These are phyloP conservation scores for Cladosporium sp. DNA, from an alignment of 2,329 filamentous ascomycete species.

Conservation along the genomic window DNA sequence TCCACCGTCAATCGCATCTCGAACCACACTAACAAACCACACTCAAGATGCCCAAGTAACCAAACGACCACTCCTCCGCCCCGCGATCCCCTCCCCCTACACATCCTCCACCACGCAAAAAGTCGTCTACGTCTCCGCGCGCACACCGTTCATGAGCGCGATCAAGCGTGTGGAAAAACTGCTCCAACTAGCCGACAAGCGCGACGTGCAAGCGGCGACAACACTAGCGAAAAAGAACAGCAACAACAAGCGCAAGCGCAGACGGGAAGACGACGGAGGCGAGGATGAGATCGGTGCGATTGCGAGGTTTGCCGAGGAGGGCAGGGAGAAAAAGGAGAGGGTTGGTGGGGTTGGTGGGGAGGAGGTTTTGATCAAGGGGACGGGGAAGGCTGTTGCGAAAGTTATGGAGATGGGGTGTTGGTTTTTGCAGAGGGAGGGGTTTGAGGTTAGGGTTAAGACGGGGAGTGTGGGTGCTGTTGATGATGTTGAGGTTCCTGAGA, in stretches of 20 bases:
- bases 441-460: conserved; percentile 57
- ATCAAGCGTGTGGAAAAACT: conserved; percentile 63
- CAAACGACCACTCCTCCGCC: conserved; percentile 57
- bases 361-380: conserved; percentile 59
- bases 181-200: conserved; percentile 54
- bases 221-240: conserved; percentile 26
- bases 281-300: conserved; percentile 32
- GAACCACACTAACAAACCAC: neutral
- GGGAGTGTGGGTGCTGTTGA: conserved; percentile 63
- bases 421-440: conserved; percentile 60
- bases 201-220: conserved; percentile 40
- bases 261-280: conserved; percentile 13
- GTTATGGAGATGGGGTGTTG: conserved; percentile 59
- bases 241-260: conserved; percentile 18
- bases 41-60: conserved; percentile 43
- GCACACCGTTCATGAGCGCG: conserved; percentile 64
- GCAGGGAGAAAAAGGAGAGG: conserved; percentile 19
- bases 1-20: neutral
- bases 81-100: conserved; percentile 52
- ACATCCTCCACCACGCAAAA: conserved; percentile 47
- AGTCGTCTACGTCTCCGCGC: conserved; percentile 62
- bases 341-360: conserved; percentile 38
- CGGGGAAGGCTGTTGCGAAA: conserved; percentile 63
- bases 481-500: conserved; percentile 49
- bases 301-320: conserved; percentile 32